Percentiles rank a stretch among this genome's conserved stretches.
Conservation (phyloP, 2,329 filamentous ascomycete genomes). For the Phaeoacremonium minimum region DNA sequence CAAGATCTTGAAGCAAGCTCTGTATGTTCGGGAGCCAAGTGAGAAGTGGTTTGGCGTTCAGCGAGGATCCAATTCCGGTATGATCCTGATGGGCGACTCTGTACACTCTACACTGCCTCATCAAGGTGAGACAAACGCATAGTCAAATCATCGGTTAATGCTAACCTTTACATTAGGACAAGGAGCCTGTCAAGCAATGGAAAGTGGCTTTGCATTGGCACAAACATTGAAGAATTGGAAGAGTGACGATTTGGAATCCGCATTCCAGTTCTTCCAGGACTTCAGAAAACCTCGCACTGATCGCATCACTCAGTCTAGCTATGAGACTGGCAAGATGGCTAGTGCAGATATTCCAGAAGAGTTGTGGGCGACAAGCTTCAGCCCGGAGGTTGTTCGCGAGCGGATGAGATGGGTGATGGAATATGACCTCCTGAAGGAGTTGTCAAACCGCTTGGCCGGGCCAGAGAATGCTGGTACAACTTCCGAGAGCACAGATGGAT, state of each 20-base stretch:
- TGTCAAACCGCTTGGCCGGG: conserved; percentile 5
- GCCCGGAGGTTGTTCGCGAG: conserved; percentile 18
- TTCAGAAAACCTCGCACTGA: conserved; percentile 29
- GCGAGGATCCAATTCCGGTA: conserved; percentile 14
- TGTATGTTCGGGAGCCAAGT: conserved; percentile 25
- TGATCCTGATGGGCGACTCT: conserved; percentile 24
- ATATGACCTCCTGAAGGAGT: conserved; percentile 24
- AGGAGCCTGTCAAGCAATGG: conserved; percentile 26
- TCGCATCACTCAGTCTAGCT: conserved; percentile 24
- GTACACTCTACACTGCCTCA: conserved; percentile 27
- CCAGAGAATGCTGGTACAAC: neutral
- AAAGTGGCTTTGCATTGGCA: conserved; percentile 24
- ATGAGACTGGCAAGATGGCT: conserved; percentile 27
- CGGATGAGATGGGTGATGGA: conserved; percentile 31
- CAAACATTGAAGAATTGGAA: conserved; percentile 24
- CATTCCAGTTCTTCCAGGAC: conserved; percentile 27
- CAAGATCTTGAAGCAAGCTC: conserved; percentile 25
- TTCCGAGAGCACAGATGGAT: neutral
- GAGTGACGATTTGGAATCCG: conserved; percentile 16
- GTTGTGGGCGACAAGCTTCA: conserved; percentile 19
- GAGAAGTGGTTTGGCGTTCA: conserved; percentile 21
- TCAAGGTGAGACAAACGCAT: conserved; percentile 10
- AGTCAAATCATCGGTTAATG: neutral
- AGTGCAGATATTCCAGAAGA: conserved; percentile 24
- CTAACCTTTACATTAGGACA: conserved; percentile 15